These are phyloP conservation scores for Phtheirospermum japonicum DNA, from an alignment of 257 asterid genomes.

Conservation along the genomic window DNA sequence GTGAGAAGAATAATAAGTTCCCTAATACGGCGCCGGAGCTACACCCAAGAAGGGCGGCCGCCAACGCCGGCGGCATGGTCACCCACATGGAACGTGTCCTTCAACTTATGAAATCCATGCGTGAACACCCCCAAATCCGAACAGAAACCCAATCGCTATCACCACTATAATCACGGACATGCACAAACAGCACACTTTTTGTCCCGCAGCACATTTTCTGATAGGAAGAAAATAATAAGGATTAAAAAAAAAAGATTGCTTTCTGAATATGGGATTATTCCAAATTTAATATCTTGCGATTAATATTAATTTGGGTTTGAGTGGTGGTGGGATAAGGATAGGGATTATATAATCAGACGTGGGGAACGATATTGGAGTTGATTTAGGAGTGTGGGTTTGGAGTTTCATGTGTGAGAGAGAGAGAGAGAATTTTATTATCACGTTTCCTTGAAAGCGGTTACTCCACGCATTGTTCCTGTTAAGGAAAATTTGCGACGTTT, in stretches of 20 bases:
- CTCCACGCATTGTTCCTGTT: constrained; percentile 52
- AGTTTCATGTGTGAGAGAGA: too few relatives aligned
- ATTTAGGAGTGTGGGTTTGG: constrained; percentile 25
- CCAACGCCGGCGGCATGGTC: constrained; percentile 17
- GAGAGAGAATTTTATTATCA: too few relatives aligned
- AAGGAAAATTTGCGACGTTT: constrained; percentile 29
- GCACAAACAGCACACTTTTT: constrained; percentile 56
- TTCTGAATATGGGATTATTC: too few relatives aligned
- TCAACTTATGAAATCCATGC: constrained; percentile 59
- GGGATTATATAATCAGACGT: not conserved
- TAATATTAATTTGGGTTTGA: too few relatives aligned
- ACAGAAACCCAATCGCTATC: constrained; percentile 51
- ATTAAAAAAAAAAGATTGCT: constrained; percentile 13
- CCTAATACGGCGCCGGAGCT: constrained; percentile 54
- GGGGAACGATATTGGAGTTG: not conserved
- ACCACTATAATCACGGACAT: constrained; percentile 46
- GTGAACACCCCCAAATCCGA: constrained; percentile 76
- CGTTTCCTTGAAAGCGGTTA: constrained; percentile 57
- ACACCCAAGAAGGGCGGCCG: constrained; percentile 52
- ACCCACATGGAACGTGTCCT: constrained; percentile 38
- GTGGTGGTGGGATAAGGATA: not conserved
- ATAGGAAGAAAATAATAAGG: constrained; percentile 14
- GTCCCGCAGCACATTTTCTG: constrained; percentile 59
- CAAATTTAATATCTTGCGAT: too few relatives aligned
- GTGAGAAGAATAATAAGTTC: too few relatives aligned